Evolutionary conservation across 805 yeast species (phyloP).

Genomic region (Vanderwaltozyma yarrowii): DNA sequence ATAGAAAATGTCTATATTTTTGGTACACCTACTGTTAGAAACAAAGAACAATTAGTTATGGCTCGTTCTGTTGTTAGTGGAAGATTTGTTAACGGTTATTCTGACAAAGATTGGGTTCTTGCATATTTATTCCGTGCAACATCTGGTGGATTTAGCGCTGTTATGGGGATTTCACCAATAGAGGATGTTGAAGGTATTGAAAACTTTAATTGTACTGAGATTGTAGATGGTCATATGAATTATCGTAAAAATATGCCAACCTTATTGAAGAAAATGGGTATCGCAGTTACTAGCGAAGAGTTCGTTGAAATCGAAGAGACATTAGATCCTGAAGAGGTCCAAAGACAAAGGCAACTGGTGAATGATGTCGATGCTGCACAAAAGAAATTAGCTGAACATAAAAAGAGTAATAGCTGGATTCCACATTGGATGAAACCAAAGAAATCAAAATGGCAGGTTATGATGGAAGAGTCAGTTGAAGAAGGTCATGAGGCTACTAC

Average conservation of each 20-base stretch:
- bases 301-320: constrained; percentile 87
- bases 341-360: constrained; percentile 72
- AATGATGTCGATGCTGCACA: constrained; percentile 82
- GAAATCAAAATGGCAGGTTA: constrained; percentile 49
- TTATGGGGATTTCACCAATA: constrained; percentile 80
- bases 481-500: constrained; percentile 9
- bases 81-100: constrained; percentile 78
- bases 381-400: constrained; percentile 39
- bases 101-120: constrained; percentile 89
- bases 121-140: constrained; percentile 95
- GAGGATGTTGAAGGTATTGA: constrained; percentile 57
- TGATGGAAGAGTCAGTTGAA: constrained; percentile 42
- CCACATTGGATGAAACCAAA: constrained; percentile 42
- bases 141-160: constrained; percentile 85
- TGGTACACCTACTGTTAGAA: constrained; percentile 81
- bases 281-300: constrained; percentile 81
- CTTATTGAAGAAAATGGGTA: constrained; percentile 54
- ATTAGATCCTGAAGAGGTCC: constrained; percentile 80
- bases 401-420: constrained; percentile 31
- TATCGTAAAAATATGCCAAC: constrained; percentile 90
- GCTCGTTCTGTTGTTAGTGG: constrained; percentile 88
- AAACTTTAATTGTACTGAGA: constrained; percentile 77
- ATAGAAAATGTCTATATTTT: constrained; percentile 80
- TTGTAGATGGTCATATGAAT: constrained; percentile 95
- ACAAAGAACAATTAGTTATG: constrained; percentile 62